phyloP scores from a whole-genome alignment of 2,329 filamentous ascomycete species.

The Hypoxylon sp. region DNA sequence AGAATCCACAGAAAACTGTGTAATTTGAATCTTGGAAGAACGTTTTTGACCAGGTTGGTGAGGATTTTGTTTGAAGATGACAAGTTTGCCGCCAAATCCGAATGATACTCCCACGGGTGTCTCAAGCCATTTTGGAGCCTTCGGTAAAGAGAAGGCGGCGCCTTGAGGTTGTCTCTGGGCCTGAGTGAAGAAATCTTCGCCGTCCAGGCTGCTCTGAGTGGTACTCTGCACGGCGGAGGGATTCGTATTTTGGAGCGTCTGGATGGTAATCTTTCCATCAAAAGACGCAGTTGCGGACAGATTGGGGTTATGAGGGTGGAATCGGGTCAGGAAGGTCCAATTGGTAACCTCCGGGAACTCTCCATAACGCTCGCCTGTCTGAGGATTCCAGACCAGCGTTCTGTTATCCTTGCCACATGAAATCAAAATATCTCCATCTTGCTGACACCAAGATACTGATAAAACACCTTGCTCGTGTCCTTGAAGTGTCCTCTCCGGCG shows the following conservation, averaged over 20 bases:
- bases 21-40: conserved; percentile 84
- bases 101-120: conserved; percentile 89
- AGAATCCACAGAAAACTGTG: conserved; percentile 89
- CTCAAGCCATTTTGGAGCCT: conserved; percentile 92
- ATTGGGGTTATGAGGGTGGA: conserved; percentile 93
- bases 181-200: conserved; percentile 96
- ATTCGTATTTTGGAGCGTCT: conserved; percentile 95
- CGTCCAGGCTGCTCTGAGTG: conserved; percentile 79
- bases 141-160: conserved; percentile 86
- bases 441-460: conserved; percentile 93
- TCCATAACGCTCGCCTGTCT: conserved; percentile 87
- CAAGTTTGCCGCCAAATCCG: conserved; percentile 93
- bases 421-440: conserved; percentile 88
- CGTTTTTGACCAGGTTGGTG: conserved; percentile 72
- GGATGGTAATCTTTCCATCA: conserved; percentile 94
- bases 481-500: conserved; percentile 86
- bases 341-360: conserved; percentile 99
- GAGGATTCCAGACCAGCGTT: conserved; percentile 95
- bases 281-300: conserved; percentile 96
- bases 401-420: conserved; percentile 98
- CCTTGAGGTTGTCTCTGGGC: conserved; percentile 92
- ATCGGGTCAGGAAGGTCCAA: conserved; percentile 96
- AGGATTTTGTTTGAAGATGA: conserved; percentile 75
- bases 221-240: conserved; percentile 76
- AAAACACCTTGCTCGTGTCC: conserved; percentile 96